Evolutionary conservation across 768 basidiomycete genomes (phyloP).

Genomic region (Lentinula sp.): DNA sequence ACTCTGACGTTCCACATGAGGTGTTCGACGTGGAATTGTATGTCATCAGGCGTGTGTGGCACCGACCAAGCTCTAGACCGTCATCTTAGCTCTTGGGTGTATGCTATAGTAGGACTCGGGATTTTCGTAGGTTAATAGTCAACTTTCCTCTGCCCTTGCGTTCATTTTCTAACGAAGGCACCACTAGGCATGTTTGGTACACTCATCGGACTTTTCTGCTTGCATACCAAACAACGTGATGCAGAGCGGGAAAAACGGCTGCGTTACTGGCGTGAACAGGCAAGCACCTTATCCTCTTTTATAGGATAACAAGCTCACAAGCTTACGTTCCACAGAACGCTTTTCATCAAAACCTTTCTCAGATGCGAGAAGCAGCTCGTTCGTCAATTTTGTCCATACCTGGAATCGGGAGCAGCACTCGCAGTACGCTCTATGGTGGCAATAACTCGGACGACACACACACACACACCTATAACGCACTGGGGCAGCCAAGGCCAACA

Average conservation of each 20-base stretch:
- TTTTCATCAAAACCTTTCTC: slow-evolving; percentile 74
- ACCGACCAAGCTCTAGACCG: slow-evolving; percentile 50
- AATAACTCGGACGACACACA: slow-evolving; percentile 50
- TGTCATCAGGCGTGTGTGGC: slow-evolving; percentile 56
- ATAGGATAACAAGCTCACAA: slow-evolving; percentile 5
- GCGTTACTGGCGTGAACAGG: slow-evolving; percentile 90
- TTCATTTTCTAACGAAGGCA: background rate
- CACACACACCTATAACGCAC: slow-evolving; percentile 44
- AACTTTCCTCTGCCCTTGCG: background rate
- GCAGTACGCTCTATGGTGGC: slow-evolving; percentile 44
- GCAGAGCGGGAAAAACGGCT: slow-evolving; percentile 76
- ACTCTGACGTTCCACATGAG: slow-evolving; percentile 26
- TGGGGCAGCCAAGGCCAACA: slow-evolving; percentile 40
- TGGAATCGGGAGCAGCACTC: slow-evolving; percentile 31
- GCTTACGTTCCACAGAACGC: slow-evolving; percentile 43
- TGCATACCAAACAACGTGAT: slow-evolving; percentile 69
- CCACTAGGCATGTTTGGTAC: slow-evolving; percentile 67
- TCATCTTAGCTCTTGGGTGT: slow-evolving; percentile 64
- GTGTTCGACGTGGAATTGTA: slow-evolving; percentile 75
- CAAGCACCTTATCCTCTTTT: slow-evolving; percentile 15
- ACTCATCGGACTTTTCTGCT: slow-evolving; percentile 58
- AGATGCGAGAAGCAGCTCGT: slow-evolving; percentile 73
- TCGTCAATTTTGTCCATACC: slow-evolving; percentile 57
- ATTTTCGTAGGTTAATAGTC: slow-evolving; percentile 60
- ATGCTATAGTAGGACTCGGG: slow-evolving; percentile 62